A percentile compares a stretch with the other conserved stretches of the same genome.
phyloP scores from a whole-genome alignment of 1,284 basidiomycete species.

The Trametes hirsuta region DNA sequence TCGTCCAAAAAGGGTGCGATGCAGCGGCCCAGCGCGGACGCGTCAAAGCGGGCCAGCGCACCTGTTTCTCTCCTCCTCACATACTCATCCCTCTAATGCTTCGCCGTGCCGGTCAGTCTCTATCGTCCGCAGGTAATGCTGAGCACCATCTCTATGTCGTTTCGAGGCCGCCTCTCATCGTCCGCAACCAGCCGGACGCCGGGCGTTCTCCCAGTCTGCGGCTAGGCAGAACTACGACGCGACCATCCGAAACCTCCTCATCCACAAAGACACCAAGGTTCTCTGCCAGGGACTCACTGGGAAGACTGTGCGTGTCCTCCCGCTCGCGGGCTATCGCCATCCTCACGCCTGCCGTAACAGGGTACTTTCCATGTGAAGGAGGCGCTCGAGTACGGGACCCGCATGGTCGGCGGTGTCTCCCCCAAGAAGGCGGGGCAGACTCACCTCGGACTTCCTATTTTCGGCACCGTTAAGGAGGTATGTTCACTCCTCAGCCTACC shows the following conservation, averaged over 20 bases:
- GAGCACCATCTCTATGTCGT: background rate
- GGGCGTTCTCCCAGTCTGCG: conserved; percentile 80
- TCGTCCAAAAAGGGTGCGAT: conserved; percentile 18
- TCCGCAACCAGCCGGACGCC: conserved; percentile 56
- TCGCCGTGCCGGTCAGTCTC: conserved; percentile 59
- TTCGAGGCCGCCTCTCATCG: conserved; percentile 11
- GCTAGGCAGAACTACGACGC: conserved; percentile 80
- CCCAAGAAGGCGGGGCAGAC: conserved; percentile 97
- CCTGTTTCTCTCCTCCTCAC: conserved; percentile 22
- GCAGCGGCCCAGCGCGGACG: conserved; percentile 16
- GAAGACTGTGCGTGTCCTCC: conserved; percentile 79
- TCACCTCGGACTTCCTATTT: conserved; percentile 95
- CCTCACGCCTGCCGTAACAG: conserved; percentile 45
- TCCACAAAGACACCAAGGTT: conserved; percentile 95
- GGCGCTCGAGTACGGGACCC: conserved; percentile 94
- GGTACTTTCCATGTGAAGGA: conserved; percentile 98
- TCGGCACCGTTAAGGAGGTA: conserved; percentile 91
- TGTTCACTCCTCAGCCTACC: conserved; percentile 19
- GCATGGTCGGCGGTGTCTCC: conserved; percentile 97
- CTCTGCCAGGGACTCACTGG: conserved; percentile 95
- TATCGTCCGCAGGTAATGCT: conserved; percentile 53
- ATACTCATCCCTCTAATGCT: conserved; percentile 61
- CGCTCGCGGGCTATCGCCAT: background rate
- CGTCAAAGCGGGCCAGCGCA: conserved; percentile 23
- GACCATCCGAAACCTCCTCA: conserved; percentile 90